Conservation (phyloP, 1,284 basidiomycete species). For the Ustilago vetiveriae region DNA sequence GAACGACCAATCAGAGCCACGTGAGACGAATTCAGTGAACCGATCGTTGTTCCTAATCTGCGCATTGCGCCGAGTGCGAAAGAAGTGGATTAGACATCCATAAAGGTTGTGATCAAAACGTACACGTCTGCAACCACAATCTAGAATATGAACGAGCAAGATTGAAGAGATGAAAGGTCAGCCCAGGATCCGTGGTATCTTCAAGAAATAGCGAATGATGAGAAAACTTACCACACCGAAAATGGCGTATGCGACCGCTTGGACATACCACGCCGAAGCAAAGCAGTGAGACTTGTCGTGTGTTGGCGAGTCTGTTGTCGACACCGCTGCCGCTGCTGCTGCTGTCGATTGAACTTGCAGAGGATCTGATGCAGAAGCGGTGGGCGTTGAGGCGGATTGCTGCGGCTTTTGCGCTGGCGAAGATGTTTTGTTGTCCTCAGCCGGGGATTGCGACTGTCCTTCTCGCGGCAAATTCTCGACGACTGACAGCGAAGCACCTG, state of each 20-base stretch:
- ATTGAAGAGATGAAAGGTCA: neutral
- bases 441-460: neutral
- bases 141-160: neutral
- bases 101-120: slow-evolving; percentile 44
- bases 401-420: neutral
- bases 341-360: neutral
- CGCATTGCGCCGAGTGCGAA: too few relatives aligned
- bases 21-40: too few relatives aligned
- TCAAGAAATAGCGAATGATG: too few relatives aligned
- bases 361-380: neutral
- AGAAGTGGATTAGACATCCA: neutral
- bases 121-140: slow-evolving; percentile 49
- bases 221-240: slow-evolving; percentile 20
- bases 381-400: neutral
- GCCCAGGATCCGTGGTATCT: too few relatives aligned
- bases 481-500: slow-evolving; percentile 9
- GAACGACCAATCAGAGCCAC: too few relatives aligned
- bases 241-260: slow-evolving; percentile 31
- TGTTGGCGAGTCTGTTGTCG: too few relatives aligned
- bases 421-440: neutral
- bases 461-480: slow-evolving; percentile 14
- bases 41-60: too few relatives aligned
- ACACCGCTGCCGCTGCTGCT: neutral
- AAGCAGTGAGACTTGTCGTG: slow-evolving; percentile 25
- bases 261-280: slow-evolving; percentile 36